These are phyloP conservation scores for Creolimax fragrantissima DNA, from an alignment of 78 protist genomes.

Conservation along the genomic window DNA sequence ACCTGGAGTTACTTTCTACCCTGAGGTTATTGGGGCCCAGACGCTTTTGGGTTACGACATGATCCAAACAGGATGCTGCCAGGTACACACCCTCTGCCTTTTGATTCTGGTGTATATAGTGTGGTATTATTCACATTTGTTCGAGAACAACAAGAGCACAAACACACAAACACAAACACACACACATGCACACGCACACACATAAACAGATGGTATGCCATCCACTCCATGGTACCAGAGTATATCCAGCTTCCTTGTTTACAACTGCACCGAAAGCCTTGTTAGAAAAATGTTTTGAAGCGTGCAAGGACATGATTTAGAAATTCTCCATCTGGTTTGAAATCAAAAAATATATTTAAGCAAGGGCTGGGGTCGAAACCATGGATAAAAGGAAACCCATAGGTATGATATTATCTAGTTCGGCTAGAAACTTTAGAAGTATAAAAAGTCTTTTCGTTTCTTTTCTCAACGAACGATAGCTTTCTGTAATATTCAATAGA, in stretches of 20 bases:
- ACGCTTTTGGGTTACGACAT: neutral
- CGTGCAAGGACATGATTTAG: too few relatives aligned
- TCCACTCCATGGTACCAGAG: constrained; percentile 11
- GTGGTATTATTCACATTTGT: neutral
- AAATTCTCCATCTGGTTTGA: too few relatives aligned
- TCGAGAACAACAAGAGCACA: neutral
- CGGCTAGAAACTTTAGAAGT: too few relatives aligned
- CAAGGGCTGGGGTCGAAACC: too few relatives aligned
- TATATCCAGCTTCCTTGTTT: constrained; percentile 18
- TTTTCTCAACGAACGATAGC: too few relatives aligned
- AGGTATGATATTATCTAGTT: too few relatives aligned
- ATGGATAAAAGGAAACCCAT: too few relatives aligned
- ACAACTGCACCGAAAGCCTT: constrained; percentile 19
- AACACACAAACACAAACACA: neutral
- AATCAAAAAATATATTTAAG: too few relatives aligned
- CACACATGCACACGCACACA: neutral
- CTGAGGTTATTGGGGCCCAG: constrained; percentile 25
- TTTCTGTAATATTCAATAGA: too few relatives aligned
- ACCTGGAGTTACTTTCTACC: constrained; percentile 7
- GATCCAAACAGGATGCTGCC: constrained; percentile 2
- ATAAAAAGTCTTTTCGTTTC: too few relatives aligned
- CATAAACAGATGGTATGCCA: constrained; percentile 6
- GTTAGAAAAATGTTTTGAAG: neutral
- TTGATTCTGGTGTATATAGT: neutral
- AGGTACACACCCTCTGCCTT: neutral